phyloP scores from a whole-genome alignment of 2,329 filamentous ascomycete genomes.

The Phaeosphaeriaceae sp. region DNA sequence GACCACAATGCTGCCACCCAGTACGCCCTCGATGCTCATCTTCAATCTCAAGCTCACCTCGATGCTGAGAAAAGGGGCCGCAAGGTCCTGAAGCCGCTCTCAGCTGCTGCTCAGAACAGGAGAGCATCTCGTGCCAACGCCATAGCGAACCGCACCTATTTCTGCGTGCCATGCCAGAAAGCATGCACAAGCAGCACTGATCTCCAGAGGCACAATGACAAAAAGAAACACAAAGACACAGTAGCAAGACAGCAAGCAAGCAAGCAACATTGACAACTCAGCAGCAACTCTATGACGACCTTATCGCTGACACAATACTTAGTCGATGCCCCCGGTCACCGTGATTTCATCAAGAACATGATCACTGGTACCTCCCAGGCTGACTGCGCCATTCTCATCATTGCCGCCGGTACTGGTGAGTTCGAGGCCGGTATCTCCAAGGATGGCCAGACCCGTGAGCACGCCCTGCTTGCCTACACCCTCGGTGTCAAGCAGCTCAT shows the following conservation, averaged over 20 bases:
- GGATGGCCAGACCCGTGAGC: slow-evolving; percentile 99
- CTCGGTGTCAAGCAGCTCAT: slow-evolving; percentile 99
- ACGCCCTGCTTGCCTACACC: slow-evolving; percentile 99
- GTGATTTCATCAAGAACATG: slow-evolving; percentile 99
- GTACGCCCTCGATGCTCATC: background rate
- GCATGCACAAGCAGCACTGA: background rate
- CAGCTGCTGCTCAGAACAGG: background rate
- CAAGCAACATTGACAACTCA: slow-evolving; percentile 1
- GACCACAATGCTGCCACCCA: background rate
- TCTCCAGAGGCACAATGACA: background rate
- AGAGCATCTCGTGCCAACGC: background rate
- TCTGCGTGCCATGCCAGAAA: background rate
- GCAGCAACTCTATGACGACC: slow-evolving; percentile 1
- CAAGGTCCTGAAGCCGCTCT: background rate
- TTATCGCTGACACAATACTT: slow-evolving; percentile 14
- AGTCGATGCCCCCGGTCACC: slow-evolving; percentile 88
- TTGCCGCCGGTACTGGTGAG: slow-evolving; percentile 99
- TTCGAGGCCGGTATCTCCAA: slow-evolving; percentile 99
- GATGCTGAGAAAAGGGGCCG: background rate
- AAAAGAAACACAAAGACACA: background rate
- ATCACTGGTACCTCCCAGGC: slow-evolving; percentile 99
- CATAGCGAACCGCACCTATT: background rate
- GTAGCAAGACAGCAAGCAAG: background rate
- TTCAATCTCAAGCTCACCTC: background rate
- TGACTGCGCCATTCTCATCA: slow-evolving; percentile 99